Evolutionary conservation across 148 eudicot genomes (phyloP), one percentile per base, ranked within the genome.

Genomic region (Limonium bicolor): DNA sequence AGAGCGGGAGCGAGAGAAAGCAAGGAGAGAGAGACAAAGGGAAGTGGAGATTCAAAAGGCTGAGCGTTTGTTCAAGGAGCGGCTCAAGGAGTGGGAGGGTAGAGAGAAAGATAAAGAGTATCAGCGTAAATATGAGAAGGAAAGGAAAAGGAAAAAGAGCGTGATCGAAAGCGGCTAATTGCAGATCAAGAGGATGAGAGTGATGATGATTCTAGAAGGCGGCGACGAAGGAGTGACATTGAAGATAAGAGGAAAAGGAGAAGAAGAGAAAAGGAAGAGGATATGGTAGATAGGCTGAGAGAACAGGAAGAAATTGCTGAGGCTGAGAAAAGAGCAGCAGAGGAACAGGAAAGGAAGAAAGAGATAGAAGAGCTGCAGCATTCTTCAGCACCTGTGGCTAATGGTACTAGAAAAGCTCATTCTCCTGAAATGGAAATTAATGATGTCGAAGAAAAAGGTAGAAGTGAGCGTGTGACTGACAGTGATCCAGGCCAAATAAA

Each of bases 1-100:
- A 69, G 99, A 92, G 38, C 69, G 95, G 35, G 95, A 85, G 68
- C 95, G 82, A 47, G 99, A 92, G 20, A 76, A 88, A 46, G 73
- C 76, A 48, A 81, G 76, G 65, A 65, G 99, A 60, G 99, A 85
- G 70, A 85, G 81, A 73, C 82, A 81, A 20, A 71, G 99, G 61
- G 86, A 81, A 41, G 53, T 76, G 7, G 83, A 74, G 63, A 66
- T 73, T 42, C 84, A 82, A 56, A 87, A 77, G 58, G 90, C 82
- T 55, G 99, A 92, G 46, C 70, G 86, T 27, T 46, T 76, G 59
- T 92, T 71, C 49, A 78, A 74, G 64, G 68, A 57, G 16, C 85
- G 76, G 34, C 72, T 81, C 21, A 76, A 76, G 71, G 95, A 81
- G 36, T 92, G 99, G 99, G 99, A 85, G 76, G 25, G 60, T 36